These are phyloP conservation scores for Zasmidium citrigriseum DNA, from an alignment of 2,329 filamentous ascomycete genomes.

Conservation along the genomic window DNA sequence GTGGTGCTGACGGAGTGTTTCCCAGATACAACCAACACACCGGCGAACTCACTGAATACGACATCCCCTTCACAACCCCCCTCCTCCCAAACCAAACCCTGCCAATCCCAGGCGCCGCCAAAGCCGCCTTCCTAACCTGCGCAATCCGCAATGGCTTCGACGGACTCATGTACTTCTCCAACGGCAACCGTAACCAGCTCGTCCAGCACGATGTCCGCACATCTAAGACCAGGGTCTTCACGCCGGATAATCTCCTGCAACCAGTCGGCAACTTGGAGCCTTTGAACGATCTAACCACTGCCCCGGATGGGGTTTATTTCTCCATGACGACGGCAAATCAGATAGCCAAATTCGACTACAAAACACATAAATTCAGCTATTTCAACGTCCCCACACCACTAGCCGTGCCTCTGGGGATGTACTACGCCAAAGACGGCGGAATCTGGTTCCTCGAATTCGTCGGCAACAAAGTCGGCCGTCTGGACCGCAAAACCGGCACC, in stretches of 20 bases:
- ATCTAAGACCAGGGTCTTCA: conserved; percentile 11
- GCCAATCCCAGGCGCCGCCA: conserved; percentile 8
- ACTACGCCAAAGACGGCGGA: conserved; percentile 8
- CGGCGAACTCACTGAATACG: conserved; percentile 10
- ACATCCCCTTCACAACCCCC: conserved; percentile 16
- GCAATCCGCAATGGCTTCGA: conserved; percentile 15
- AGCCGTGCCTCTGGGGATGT: conserved; percentile 5
- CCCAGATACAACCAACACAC: conserved; percentile 9
- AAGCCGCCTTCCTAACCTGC: conserved; percentile 10
- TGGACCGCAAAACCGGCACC: conserved; percentile 12
- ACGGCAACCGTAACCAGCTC: conserved; percentile 14
- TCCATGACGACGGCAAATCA: conserved; percentile 6
- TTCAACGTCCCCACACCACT: conserved; percentile 6
- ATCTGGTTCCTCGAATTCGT: conserved; percentile 12
- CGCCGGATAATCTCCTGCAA: conserved; percentile 7
- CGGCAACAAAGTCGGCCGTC: conserved; percentile 10
- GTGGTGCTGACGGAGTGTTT: not conserved
- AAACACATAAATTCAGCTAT: conserved; percentile 6
- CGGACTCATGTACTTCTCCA: conserved; percentile 13
- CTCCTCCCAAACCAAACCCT: conserved; percentile 7
- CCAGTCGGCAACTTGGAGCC: conserved; percentile 5
- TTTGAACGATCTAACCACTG: conserved; percentile 11
- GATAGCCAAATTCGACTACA: conserved; percentile 11
- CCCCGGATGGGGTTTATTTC: conserved; percentile 12
- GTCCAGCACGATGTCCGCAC: conserved; percentile 10